Evolutionary conservation across 1,284 basidiomycete genomes (phyloP).

Genomic region (Microbotryum intermedium): DNA sequence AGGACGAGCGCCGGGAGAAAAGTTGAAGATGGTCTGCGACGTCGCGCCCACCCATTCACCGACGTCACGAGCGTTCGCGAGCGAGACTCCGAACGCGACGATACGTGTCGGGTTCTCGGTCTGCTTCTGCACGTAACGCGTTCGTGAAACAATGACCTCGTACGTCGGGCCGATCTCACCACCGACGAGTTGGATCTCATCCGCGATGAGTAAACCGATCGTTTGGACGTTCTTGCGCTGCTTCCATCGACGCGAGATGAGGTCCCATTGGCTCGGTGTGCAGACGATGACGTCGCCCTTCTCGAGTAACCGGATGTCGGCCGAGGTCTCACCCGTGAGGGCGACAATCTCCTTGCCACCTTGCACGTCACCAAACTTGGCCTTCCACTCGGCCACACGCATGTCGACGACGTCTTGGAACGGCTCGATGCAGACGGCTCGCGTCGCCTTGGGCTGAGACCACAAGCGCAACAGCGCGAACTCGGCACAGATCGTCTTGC

Average conservation of each 20-base stretch:
- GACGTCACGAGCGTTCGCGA: conserved; percentile 91
- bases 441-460: conserved; percentile 69
- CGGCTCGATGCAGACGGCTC: conserved; percentile 94
- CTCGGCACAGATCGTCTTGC: conserved; percentile 96
- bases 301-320: conserved; percentile 81
- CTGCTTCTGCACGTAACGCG: conserved; percentile 91
- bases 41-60: conserved; percentile 97
- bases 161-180: conserved; percentile 86
- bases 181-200: conserved; percentile 89
- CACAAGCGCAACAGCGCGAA: conserved; percentile 87
- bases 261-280: conserved; percentile 90
- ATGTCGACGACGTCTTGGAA: conserved; percentile 94
- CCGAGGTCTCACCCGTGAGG: conserved; percentile 88
- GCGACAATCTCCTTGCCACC: conserved; percentile 88
- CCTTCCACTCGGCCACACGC: conserved; percentile 77
- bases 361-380: conserved; percentile 71
- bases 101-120: conserved; percentile 84
- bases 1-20: conserved; percentile 87
- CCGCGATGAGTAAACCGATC: conserved; percentile 84
- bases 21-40: conserved; percentile 92
- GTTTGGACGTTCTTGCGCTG: conserved; percentile 94
- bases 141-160: conserved; percentile 88
- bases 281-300: conserved; percentile 86
- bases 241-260: conserved; percentile 91
- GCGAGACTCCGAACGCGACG: conserved; percentile 84